Evolutionary conservation across 2,329 filamentous ascomycete species (phyloP).

Genomic region (Colletotrichum sp.): DNA sequence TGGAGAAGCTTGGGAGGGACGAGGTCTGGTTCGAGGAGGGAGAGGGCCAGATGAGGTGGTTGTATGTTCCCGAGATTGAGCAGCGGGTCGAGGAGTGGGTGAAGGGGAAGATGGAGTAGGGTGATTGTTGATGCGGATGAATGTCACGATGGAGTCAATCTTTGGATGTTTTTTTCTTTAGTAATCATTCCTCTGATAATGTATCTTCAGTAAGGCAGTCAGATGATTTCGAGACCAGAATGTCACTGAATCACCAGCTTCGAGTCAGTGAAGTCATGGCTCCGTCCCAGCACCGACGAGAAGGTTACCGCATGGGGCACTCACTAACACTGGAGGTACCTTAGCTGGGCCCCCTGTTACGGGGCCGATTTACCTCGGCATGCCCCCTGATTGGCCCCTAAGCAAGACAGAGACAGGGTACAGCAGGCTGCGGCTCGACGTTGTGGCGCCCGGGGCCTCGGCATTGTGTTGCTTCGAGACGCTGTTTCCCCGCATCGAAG

Average conservation of each 20-base stretch:
- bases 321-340: background rate
- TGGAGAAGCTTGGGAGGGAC: conserved; percentile 5
- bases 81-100: conserved; percentile 34
- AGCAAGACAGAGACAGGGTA: background rate
- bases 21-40: conserved; percentile 22
- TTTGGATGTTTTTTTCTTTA: background rate
- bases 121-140: background rate
- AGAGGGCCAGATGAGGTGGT: conserved; percentile 37
- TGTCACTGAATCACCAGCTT: background rate
- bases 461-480: conserved; percentile 1
- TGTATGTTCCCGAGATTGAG: conserved; percentile 46
- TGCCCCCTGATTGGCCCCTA: conserved; percentile 1
- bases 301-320: conserved; percentile 14
- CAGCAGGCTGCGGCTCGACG: background rate
- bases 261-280: background rate
- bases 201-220: background rate
- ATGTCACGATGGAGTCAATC: background rate
- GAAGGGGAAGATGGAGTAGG: background rate
- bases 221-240: background rate
- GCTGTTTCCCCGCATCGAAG: conserved; percentile 4
- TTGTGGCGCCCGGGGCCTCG: conserved; percentile 15
- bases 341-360: background rate
- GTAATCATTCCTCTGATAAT: background rate
- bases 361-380: conserved; percentile 14
- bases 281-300: background rate